phyloP scores from a whole-genome alignment of 1,284 basidiomycete species.

The Trichosporon ovoides region DNA sequence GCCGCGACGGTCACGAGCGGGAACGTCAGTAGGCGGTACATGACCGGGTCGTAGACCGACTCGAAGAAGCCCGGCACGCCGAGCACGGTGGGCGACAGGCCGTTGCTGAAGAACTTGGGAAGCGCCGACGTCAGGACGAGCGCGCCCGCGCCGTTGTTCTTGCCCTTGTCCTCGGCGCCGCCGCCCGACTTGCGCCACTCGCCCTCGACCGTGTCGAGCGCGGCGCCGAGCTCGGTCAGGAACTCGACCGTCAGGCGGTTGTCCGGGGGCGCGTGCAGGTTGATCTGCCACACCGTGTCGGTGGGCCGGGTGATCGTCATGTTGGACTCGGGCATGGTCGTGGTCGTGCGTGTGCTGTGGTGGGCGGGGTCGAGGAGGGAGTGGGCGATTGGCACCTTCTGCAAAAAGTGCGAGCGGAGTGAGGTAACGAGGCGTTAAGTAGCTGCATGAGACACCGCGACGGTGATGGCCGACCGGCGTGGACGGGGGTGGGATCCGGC shows the following conservation, averaged over 20 bases:
- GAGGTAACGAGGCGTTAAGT: background rate
- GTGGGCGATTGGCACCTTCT: background rate
- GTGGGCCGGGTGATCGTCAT: constrained; percentile 32
- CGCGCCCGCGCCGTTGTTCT: constrained; percentile 54
- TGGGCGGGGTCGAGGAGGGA: background rate
- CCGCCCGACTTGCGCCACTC: constrained; percentile 64
- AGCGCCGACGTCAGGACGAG: constrained; percentile 68
- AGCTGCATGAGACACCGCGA: background rate
- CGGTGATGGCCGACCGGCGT: too few relatives aligned
- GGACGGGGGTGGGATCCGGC: too few relatives aligned
- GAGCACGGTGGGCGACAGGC: constrained; percentile 61
- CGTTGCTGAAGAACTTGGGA: constrained; percentile 87
- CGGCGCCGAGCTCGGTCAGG: constrained; percentile 43
- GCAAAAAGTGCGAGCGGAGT: background rate
- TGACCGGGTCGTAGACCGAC: constrained; percentile 45
- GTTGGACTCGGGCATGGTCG: constrained; percentile 10
- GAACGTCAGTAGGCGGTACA: constrained; percentile 47
- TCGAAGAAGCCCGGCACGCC: constrained; percentile 68
- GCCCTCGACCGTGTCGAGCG: constrained; percentile 69
- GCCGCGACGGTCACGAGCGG: constrained; percentile 66
- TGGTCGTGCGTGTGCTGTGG: background rate
- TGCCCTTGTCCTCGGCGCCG: constrained; percentile 42
- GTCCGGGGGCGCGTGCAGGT: constrained; percentile 44
- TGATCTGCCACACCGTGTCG: constrained; percentile 38
- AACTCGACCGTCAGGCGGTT: constrained; percentile 51